A percentile compares a stretch with the other conserved stretches of the same genome.
These are phyloP conservation scores for Suillus bovinus DNA, from an alignment of 768 basidiomycete genomes.

Conservation along the genomic window DNA sequence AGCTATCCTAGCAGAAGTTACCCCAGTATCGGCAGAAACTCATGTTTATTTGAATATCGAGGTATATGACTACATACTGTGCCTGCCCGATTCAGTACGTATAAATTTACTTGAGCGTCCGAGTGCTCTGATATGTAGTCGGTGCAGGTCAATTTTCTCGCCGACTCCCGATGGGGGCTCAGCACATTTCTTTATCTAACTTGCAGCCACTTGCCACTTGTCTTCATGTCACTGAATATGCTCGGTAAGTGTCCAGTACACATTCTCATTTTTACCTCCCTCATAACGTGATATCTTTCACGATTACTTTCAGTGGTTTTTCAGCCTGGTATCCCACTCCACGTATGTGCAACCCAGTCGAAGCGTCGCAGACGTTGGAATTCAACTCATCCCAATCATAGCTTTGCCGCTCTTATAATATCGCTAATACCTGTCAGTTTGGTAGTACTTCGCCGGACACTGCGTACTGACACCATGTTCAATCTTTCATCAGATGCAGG, in stretches of 20 bases:
- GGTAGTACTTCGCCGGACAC: no score
- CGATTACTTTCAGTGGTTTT: not conserved
- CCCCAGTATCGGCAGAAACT: not conserved
- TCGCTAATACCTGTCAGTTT: not conserved
- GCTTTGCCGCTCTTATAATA: conserved; percentile 1
- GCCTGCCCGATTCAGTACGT: not conserved
- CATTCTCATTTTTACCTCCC: not conserved
- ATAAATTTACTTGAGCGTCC: not conserved
- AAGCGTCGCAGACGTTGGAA: not conserved
- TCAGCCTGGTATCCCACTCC: not conserved
- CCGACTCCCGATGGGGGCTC: not conserved
- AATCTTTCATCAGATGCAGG: not conserved
- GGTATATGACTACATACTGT: not conserved
- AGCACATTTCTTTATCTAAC: not conserved
- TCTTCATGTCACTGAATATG: not conserved
- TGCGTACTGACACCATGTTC: not conserved
- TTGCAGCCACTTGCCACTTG: not conserved
- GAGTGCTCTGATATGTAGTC: not conserved
- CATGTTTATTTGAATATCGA: not conserved
- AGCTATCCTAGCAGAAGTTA: not conserved
- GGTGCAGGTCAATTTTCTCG: not conserved
- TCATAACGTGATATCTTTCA: not conserved
- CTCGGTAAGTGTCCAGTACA: not conserved
- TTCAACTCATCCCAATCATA: not conserved
- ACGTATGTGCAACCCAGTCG: not conserved